These are phyloP conservation scores for Decorospora gaudefroyi DNA, from an alignment of 2,329 filamentous ascomycete genomes.

Conservation along the genomic window DNA sequence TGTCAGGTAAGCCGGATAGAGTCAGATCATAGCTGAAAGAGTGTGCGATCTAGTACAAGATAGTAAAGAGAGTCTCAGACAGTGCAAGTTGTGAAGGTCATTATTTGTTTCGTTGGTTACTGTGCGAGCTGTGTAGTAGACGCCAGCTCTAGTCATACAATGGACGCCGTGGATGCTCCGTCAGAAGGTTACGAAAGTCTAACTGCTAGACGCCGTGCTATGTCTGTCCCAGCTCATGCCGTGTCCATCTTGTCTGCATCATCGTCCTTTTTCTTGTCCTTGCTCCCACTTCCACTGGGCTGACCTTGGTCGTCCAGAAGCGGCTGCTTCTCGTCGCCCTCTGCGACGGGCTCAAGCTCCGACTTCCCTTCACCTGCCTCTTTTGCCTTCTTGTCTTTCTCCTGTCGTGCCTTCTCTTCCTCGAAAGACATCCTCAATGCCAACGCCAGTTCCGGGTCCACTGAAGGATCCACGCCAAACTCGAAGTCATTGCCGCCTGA, in stretches of 20 bases:
- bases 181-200: constrained; percentile 7
- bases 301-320: constrained; percentile 67
- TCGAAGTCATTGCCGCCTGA: constrained; percentile 69
- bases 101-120: constrained; percentile 23
- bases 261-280: constrained; percentile 57
- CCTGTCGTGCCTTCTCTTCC: constrained; percentile 92
- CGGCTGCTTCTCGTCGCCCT: constrained; percentile 65
- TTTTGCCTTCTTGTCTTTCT: constrained; percentile 78
- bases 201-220: constrained; percentile 1
- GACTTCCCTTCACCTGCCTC: constrained; percentile 72
- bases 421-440: constrained; percentile 97
- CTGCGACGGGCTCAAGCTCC: constrained; percentile 78
- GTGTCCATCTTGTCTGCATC: constrained; percentile 88
- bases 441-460: constrained; percentile 91
- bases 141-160: constrained; percentile 30
- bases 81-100: constrained; percentile 8
- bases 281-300: constrained; percentile 62
- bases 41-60: not conserved
- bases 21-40: no score
- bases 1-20: no score
- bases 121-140: constrained; percentile 20
- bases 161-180: constrained; percentile 37
- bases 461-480: constrained; percentile 86
- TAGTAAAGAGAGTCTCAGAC: not conserved
- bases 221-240: constrained; percentile 58